Evolutionary conservation across 1,139 yeast genomes (phyloP).

Genomic region (Candida sp.): DNA sequence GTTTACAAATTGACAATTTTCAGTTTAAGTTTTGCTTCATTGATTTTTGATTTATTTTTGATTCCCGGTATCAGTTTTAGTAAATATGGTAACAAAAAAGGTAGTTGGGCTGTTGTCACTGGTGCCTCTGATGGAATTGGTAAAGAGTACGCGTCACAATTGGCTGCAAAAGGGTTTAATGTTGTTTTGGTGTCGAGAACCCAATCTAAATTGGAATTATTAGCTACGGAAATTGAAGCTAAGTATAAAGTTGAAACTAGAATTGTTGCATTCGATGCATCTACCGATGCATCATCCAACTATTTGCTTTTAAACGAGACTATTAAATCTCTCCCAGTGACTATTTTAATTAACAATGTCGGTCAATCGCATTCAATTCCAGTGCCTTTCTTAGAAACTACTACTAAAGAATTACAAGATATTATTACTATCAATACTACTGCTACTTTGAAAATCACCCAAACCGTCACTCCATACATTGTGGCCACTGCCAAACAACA

Average conservation of each 20-base stretch:
- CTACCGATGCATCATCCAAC: constrained; percentile 51
- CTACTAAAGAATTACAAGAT: constrained; percentile 64
- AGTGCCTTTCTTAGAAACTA: constrained; percentile 85
- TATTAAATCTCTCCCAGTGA: constrained; percentile 53
- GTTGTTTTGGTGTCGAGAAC: constrained; percentile 84
- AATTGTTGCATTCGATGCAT: constrained; percentile 76
- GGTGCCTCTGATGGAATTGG: constrained; percentile 99
- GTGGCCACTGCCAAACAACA: constrained; percentile 45
- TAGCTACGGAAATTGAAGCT: constrained; percentile 61
- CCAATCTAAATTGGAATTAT: constrained; percentile 62
- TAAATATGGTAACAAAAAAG: constrained; percentile 66
- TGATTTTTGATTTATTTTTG: constrained; percentile 56
- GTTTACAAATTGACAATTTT: constrained; percentile 42
- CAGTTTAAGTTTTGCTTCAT: constrained; percentile 34
- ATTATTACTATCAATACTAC: constrained; percentile 84
- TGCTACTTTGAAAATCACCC: constrained; percentile 83
- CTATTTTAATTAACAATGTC: constrained; percentile 84
- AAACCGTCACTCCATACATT: constrained; percentile 67
- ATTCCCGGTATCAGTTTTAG: constrained; percentile 60
- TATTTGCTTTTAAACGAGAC: constrained; percentile 44
- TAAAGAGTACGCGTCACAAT: constrained; percentile 81
- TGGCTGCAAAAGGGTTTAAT: constrained; percentile 84
- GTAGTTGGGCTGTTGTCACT: constrained; percentile 86
- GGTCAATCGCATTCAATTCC: constrained; percentile 96
- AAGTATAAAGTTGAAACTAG: constrained; percentile 63